phyloP scores from a whole-genome alignment of 768 basidiomycete genomes.

The Hydnum rufescens region DNA sequence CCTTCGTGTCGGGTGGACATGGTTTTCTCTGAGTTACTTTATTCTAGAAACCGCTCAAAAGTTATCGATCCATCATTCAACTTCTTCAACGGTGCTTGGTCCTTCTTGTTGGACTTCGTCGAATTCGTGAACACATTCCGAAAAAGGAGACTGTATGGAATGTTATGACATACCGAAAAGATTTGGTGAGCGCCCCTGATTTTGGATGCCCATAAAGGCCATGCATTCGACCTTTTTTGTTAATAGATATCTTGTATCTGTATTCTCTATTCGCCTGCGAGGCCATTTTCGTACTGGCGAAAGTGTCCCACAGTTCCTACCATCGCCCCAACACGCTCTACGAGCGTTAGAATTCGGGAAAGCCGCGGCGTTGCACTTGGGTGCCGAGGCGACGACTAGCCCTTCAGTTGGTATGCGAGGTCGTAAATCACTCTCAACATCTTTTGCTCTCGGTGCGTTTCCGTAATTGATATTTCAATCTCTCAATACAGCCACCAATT shows the following conservation, averaged over 20 bases:
- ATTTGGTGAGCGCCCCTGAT: slow-evolving; percentile 17
- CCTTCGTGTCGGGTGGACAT: slow-evolving; percentile 12
- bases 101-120: slow-evolving; percentile 26
- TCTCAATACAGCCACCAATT: slow-evolving; percentile 19
- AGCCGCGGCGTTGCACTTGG: slow-evolving; percentile 17
- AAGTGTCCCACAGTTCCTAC: slow-evolving; percentile 31
- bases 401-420: not conserved
- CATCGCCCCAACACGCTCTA: slow-evolving; percentile 26
- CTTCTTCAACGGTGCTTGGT: slow-evolving; percentile 26
- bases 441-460: not conserved
- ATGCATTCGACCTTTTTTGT: not conserved
- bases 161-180: slow-evolving; percentile 24
- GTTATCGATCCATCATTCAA: slow-evolving; percentile 22
- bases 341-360: slow-evolving; percentile 19
- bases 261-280: slow-evolving; percentile 30
- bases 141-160: slow-evolving; percentile 23
- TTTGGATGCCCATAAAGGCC: slow-evolving; percentile 5
- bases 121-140: slow-evolving; percentile 29
- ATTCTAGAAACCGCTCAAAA: slow-evolving; percentile 24
- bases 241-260: slow-evolving; percentile 26
- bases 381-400: not conserved
- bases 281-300: slow-evolving; percentile 28
- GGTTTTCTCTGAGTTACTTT: not conserved
- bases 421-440: not conserved
- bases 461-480: slow-evolving; percentile 11